Percentiles rank a stretch among this genome's conserved stretches.
Evolutionary conservation across 2,329 filamentous ascomycete genomes (phyloP).

Genomic region (Microdochium bolleyi): DNA sequence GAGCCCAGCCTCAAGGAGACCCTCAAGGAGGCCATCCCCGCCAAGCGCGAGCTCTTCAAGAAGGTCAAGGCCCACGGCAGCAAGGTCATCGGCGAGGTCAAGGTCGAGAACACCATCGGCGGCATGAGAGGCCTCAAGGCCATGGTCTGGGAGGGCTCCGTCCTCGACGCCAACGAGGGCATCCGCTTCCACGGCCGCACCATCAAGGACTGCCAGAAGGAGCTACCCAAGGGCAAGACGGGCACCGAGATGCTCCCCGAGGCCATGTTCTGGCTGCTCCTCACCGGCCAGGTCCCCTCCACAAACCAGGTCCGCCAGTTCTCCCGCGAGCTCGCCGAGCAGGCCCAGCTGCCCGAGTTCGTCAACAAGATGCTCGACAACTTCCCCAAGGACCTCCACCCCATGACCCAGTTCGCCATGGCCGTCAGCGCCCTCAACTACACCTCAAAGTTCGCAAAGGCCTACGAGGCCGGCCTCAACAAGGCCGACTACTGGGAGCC

Average conservation of each 20-base stretch:
- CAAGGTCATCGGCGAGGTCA: conserved; percentile 85
- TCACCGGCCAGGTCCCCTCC: conserved; percentile 87
- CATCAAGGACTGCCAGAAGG: conserved; percentile 94
- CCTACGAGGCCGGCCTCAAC: conserved; percentile 82
- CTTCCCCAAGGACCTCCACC: conserved; percentile 85
- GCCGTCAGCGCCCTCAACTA: conserved; percentile 95
- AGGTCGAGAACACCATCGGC: conserved; percentile 87
- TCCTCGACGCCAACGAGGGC: conserved; percentile 91
- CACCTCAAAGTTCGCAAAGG: conserved; percentile 86
- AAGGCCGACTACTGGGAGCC: conserved; percentile 99
- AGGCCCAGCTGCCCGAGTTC: conserved; percentile 74
- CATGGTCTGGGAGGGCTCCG: conserved; percentile 98
- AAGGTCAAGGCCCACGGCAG: conserved; percentile 80
- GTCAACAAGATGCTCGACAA: conserved; percentile 82
- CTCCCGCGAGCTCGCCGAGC: conserved; percentile 79
- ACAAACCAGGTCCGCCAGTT: conserved; percentile 73
- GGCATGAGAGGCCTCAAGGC: conserved; percentile 92
- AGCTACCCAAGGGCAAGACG: conserved; percentile 84
- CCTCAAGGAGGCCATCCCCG: conserved; percentile 76
- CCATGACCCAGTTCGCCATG: conserved; percentile 97
- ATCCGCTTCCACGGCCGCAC: conserved; percentile 97
- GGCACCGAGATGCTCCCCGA: conserved; percentile 97
- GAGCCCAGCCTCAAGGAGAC: conserved; percentile 88
- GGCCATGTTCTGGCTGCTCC: conserved; percentile 98
- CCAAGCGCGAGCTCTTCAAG: conserved; percentile 87